Conservation (phyloP, 116 monocot species). For the Iris pallida region DNA sequence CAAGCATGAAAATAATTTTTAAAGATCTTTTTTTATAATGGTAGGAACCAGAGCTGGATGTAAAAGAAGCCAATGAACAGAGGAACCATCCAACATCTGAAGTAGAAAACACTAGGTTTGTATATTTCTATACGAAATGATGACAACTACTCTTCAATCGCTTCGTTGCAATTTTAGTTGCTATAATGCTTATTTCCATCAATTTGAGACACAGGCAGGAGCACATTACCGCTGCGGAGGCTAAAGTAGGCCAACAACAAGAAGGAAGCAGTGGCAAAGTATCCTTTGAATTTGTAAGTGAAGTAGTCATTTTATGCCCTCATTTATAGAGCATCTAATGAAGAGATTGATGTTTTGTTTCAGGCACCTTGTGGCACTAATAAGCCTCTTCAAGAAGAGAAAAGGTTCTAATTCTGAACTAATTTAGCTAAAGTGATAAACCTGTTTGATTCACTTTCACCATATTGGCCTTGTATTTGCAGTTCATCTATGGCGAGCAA, state of each 20-base stretch:
- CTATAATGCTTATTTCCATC: constrained; percentile 1
- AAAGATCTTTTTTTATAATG: neutral
- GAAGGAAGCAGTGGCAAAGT: constrained; percentile 14
- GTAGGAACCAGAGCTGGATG: constrained; percentile 22
- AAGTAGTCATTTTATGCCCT: neutral
- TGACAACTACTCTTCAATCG: neutral
- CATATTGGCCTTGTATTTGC: constrained; percentile 7
- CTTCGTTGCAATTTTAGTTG: neutral
- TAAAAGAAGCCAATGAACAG: constrained; percentile 5
- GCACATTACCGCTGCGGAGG: neutral
- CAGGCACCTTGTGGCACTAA: constrained; percentile 19
- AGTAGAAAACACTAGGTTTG: constrained; percentile 13
- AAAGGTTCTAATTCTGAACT: constrained; percentile 21
- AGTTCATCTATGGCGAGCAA: constrained; percentile 12
- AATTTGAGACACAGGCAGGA: constrained; percentile 8
- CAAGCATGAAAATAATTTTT: neutral
- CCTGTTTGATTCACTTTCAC: neutral
- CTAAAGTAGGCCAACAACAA: neutral
- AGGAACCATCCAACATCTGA: constrained; percentile 1
- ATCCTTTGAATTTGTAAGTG: constrained; percentile 38
- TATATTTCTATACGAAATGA: neutral
- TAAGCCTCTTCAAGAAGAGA: constrained; percentile 16
- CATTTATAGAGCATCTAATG: neutral
- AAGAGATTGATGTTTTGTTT: constrained; percentile 2
- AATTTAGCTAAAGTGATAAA: neutral